Conservation (phyloP, 148 eudicot genomes). For the Suaeda aralocaspica region DNA sequence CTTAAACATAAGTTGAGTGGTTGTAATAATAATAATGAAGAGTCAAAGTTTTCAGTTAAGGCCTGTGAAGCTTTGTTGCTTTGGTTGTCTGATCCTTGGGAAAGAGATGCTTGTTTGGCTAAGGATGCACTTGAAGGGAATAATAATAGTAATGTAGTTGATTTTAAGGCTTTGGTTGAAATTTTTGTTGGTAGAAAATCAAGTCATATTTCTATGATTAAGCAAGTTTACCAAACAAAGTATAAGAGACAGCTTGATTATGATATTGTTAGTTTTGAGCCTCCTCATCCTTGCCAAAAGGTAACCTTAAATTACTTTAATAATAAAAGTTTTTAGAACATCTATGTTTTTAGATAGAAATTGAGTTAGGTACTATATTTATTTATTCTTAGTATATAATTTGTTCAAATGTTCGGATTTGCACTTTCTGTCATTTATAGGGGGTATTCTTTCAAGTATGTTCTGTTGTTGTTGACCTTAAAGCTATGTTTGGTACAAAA, state of each 20-base stretch:
- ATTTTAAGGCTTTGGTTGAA: conserved; percentile 53
- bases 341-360: too few relatives aligned
- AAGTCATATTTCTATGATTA: conserved; percentile 57
- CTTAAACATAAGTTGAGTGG: conserved; percentile 8
- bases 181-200: conserved; percentile 71
- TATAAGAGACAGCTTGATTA: conserved; percentile 52
- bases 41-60: conserved; percentile 17
- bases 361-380: too few relatives aligned
- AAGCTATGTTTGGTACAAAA: too few relatives aligned
- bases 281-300: conserved; percentile 73
- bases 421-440: too few relatives aligned
- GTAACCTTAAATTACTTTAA: too few relatives aligned
- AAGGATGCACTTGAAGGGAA: conserved; percentile 52
- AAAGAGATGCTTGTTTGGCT: conserved; percentile 55
- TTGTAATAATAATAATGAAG: conserved; percentile 1
- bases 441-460: too few relatives aligned
- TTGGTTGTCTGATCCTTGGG: conserved; percentile 53
- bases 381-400: too few relatives aligned
- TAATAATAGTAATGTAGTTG: conserved; percentile 27
- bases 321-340: too few relatives aligned
- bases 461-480: too few relatives aligned
- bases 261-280: conserved; percentile 56
- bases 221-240: conserved; percentile 53
- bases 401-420: too few relatives aligned
- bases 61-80: conserved; percentile 34